Evolutionary conservation across 192 early-diverging fungal genomes (phyloP), one percentile per base, ranked within the genome.

Genomic region (Allomyces javanicus): DNA sequence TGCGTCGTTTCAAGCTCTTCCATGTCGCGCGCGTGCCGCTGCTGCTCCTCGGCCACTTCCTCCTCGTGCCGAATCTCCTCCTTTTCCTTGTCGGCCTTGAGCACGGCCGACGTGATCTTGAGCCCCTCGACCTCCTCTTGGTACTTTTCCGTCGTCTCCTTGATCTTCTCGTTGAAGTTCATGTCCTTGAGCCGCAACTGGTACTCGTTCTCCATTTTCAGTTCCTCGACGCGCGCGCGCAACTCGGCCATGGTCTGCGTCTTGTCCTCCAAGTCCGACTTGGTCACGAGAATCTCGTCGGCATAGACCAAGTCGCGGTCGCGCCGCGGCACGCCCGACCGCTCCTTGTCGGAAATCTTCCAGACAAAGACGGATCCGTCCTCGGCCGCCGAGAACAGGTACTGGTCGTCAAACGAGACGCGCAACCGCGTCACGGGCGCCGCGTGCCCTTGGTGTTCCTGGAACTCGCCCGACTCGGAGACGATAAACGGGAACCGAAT

Each of bases 191-290:
- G 69, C 21, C 81, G 67, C 21, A 85, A 71, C 67, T 85, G 83
- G 69, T 85, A 85, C 65, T 85, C 83, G 70, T 85, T 82, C 70
- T 85, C 83, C 79, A 84, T 78, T 66, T 85, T 85, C 26, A 85
- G 72, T 64, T 85, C 83, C 64, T 85, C 81, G 9, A 85, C 79
- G 24, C 80, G 73, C 10, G 79, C 78, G 66, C 78, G 76, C 25
- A 85, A 73, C 66, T 85, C 83, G 24, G 74, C 67, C 74, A 83
- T 78, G 62, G 74, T 78, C 23, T 75, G 70, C 65, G 77, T 78
- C 64, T 82, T 79, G 33, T 85, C 83, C 67, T 85, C 81, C 0
- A 83, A 68, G 67, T 85, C 83, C 9, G 78, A 73, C 67, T 83
- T 85, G 44, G 83, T 83, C 14, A 84, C 78, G 12, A 85, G 73